Conservation (phyloP, 1,139 yeast genomes). For the Debaryomyces nepalensis region DNA sequence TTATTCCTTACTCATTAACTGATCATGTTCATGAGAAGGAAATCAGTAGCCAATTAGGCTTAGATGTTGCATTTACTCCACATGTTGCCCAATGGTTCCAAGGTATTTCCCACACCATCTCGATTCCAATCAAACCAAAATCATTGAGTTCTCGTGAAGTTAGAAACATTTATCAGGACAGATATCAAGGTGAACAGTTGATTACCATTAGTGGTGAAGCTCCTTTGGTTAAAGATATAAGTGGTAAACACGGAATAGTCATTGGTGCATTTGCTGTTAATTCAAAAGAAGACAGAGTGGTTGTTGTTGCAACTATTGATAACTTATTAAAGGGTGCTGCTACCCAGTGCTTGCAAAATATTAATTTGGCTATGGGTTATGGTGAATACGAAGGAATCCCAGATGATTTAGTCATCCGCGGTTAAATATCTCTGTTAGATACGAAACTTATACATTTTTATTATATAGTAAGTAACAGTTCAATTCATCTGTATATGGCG, state of each 20-base stretch:
- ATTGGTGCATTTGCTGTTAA: conserved; percentile 96
- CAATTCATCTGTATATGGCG: background rate
- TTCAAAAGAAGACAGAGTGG: conserved; percentile 87
- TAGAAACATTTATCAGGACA: conserved; percentile 83
- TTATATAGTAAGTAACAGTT: background rate
- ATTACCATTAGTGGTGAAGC: conserved; percentile 87
- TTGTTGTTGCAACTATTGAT: conserved; percentile 92
- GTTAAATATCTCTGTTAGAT: conserved; percentile 26
- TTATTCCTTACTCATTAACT: conserved; percentile 93
- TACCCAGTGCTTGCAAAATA: conserved; percentile 95
- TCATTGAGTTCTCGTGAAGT: conserved; percentile 80
- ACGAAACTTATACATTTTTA: conserved; percentile 1
- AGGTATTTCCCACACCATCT: conserved; percentile 91
- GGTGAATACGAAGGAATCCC: conserved; percentile 97
- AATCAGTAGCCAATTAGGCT: conserved; percentile 78
- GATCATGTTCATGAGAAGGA: conserved; percentile 97
- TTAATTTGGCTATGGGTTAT: conserved; percentile 86
- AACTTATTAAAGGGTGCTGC: conserved; percentile 97
- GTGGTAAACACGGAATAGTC: conserved; percentile 93
- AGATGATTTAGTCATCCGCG: conserved; percentile 53
- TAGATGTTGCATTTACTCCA: conserved; percentile 86
- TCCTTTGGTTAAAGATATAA: conserved; percentile 87
- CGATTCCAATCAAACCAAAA: conserved; percentile 77
- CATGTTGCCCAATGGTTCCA: conserved; percentile 99
- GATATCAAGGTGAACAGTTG: conserved; percentile 86